Evolutionary conservation across 345 rosid genomes (phyloP).

Genomic region (Lepidium africanum): DNA sequence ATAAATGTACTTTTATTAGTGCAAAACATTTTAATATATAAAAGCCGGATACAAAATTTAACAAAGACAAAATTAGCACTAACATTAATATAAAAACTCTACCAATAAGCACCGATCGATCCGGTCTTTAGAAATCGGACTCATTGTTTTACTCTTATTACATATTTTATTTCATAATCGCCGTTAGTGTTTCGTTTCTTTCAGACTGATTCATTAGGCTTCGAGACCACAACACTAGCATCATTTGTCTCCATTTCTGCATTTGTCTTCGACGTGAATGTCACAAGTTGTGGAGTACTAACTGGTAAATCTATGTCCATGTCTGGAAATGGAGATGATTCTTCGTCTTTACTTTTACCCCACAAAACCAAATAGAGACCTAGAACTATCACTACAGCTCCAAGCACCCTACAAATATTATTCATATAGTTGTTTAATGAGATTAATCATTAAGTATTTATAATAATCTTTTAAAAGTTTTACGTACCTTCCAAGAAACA

Average conservation of each 20-base stretch:
- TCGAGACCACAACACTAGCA: slow-evolving; percentile 14
- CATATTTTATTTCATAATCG: not conserved
- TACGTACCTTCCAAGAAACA: slow-evolving; percentile 45
- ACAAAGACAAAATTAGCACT: slow-evolving; percentile 21
- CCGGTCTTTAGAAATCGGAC: slow-evolving; percentile 6
- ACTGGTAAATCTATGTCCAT: slow-evolving; percentile 23
- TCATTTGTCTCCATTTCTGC: not conserved
- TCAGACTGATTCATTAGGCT: slow-evolving; percentile 1
- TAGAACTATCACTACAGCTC: slow-evolving; percentile 51
- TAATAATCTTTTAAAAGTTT: not conserved
- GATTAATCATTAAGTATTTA: not conserved
- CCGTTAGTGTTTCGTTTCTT: slow-evolving; percentile 2
- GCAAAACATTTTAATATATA: slow-evolving; percentile 20
- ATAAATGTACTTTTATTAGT: slow-evolving; percentile 2
- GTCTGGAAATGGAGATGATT: slow-evolving; percentile 15
- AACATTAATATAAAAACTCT: slow-evolving; percentile 6
- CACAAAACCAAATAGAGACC: slow-evolving; percentile 72
- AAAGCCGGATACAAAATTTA: slow-evolving; percentile 19
- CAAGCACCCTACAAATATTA: slow-evolving; percentile 39
- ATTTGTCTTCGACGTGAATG: no score
- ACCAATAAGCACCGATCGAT: slow-evolving; percentile 2
- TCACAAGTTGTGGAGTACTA: slow-evolving; percentile 16
- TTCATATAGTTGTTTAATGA: not conserved
- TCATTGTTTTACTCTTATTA: slow-evolving; percentile 7
- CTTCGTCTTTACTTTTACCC: slow-evolving; percentile 69